Conservation (phyloP, 176 grass and related monocot genomes). For the Zizania latifolia region DNA sequence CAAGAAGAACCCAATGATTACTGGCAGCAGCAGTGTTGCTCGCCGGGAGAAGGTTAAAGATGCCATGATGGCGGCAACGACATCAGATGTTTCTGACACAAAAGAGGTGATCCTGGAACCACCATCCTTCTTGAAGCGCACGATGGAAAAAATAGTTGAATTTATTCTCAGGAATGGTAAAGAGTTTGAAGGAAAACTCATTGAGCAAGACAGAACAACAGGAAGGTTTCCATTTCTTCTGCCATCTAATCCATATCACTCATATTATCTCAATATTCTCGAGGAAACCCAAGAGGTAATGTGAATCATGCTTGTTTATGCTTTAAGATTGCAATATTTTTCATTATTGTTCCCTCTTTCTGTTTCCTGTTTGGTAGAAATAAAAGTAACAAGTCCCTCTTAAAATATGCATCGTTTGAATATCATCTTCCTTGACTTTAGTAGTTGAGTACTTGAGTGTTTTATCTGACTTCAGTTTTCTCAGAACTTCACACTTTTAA, state of each 20-base stretch:
- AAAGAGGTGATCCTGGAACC: conserved; percentile 74
- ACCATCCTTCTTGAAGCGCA: conserved; percentile 68
- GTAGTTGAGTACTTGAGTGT: background rate
- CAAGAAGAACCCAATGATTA: conserved; percentile 57
- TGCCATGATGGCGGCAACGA: background rate
- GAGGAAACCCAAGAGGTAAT: conserved; percentile 73
- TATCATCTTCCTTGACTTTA: background rate
- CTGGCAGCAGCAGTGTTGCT: conserved; percentile 18
- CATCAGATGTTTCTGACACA: conserved; percentile 33
- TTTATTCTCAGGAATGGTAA: conserved; percentile 86
- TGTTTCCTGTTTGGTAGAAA: background rate
- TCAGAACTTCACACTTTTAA: background rate
- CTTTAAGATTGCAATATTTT: conserved; percentile 15
- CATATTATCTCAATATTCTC: conserved; percentile 78
- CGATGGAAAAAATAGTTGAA: conserved; percentile 93
- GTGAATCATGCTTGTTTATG: conserved; percentile 13
- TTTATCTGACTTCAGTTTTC: background rate
- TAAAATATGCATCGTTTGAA: background rate
- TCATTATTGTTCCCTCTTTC: background rate
- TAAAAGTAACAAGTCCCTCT: background rate
- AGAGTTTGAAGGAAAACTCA: conserved; percentile 80
- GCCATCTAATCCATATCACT: conserved; percentile 69
- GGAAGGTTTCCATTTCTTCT: conserved; percentile 90
- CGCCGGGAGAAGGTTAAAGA: conserved; percentile 40
- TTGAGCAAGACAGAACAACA: conserved; percentile 75